Evolutionary conservation across 176 grass and related monocot species (phyloP).

Genomic region (Oryza officinalis): DNA sequence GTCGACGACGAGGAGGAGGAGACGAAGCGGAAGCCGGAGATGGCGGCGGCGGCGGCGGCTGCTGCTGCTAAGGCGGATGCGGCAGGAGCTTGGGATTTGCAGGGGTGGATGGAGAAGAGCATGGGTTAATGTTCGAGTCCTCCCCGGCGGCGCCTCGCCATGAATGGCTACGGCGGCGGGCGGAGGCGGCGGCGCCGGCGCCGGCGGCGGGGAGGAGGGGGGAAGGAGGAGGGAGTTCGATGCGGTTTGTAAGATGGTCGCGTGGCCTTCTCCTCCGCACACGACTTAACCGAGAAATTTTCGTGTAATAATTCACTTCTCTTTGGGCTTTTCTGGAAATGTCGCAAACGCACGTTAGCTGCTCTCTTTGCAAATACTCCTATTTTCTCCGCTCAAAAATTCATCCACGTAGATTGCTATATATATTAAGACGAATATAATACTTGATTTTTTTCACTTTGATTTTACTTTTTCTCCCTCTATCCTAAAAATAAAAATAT

Average conservation of each 20-base stretch:
- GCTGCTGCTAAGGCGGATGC: constrained; percentile 20
- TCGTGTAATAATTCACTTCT: not conserved
- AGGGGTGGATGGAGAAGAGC: constrained; percentile 38
- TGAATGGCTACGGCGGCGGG: constrained; percentile 40
- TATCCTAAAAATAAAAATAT: no score
- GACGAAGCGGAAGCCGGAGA: constrained; percentile 32
- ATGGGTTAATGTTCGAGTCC: constrained; percentile 43
- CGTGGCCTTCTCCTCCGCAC: constrained; percentile 4
- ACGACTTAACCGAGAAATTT: not conserved
- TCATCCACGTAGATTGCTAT: no score
- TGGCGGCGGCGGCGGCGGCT: constrained; percentile 22
- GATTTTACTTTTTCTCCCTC: no score
- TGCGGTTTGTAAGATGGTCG: constrained; percentile 24
- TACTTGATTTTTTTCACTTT: no score
- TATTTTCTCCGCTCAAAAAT: no score
- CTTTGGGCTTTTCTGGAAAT: not conserved
- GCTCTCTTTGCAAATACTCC: no score
- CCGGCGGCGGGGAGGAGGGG: not conserved
- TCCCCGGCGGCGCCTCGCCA: constrained; percentile 44
- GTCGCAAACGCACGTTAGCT: not conserved
- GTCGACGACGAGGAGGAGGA: not conserved
- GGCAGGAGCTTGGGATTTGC: constrained; percentile 47
- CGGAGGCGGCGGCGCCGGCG: constrained; percentile 10
- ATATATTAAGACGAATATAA: no score
- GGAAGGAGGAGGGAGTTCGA: not conserved